Conservation (phyloP, 352 stramenopile genomes). For the Pythium volutum region DNA sequence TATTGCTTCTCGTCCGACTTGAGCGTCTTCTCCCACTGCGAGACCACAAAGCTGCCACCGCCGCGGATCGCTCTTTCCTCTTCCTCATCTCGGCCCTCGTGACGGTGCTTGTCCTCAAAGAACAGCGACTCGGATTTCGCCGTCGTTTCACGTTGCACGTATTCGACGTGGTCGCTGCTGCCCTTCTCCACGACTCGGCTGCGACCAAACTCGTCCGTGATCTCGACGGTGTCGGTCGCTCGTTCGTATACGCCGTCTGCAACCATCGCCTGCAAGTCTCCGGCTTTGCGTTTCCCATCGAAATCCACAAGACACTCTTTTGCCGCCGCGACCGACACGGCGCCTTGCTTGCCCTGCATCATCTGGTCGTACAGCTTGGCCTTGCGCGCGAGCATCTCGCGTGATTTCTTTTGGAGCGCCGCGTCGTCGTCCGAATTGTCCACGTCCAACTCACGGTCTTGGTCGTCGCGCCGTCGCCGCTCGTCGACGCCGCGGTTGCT, state of each 20-base stretch:
- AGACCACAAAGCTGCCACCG: slow-evolving; percentile 65
- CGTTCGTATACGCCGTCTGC: neutral
- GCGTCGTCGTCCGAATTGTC: slow-evolving; percentile 61
- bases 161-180: slow-evolving; percentile 34
- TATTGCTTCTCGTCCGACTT: slow-evolving; percentile 60
- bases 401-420: slow-evolving; percentile 54
- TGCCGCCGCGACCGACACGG: slow-evolving; percentile 8
- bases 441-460: slow-evolving; percentile 36
- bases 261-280: slow-evolving; percentile 22
- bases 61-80: neutral
- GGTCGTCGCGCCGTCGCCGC: slow-evolving; percentile 50
- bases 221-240: slow-evolving; percentile 28
- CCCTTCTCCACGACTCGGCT: slow-evolving; percentile 36
- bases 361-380: slow-evolving; percentile 77
- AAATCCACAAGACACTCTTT: slow-evolving; percentile 74
- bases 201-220: slow-evolving; percentile 65
- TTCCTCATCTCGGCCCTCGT: neutral
- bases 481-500: slow-evolving; percentile 61
- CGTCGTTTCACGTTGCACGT: slow-evolving; percentile 7
- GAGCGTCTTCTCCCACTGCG: slow-evolving; percentile 78
- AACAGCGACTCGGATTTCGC: slow-evolving; percentile 16
- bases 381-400: slow-evolving; percentile 63
- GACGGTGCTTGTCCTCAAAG: slow-evolving; percentile 21
- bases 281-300: slow-evolving; percentile 39
- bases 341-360: slow-evolving; percentile 29